phyloP scores from a whole-genome alignment of 2,329 filamentous ascomycete species.

The Ceratocystis cubensis region DNA sequence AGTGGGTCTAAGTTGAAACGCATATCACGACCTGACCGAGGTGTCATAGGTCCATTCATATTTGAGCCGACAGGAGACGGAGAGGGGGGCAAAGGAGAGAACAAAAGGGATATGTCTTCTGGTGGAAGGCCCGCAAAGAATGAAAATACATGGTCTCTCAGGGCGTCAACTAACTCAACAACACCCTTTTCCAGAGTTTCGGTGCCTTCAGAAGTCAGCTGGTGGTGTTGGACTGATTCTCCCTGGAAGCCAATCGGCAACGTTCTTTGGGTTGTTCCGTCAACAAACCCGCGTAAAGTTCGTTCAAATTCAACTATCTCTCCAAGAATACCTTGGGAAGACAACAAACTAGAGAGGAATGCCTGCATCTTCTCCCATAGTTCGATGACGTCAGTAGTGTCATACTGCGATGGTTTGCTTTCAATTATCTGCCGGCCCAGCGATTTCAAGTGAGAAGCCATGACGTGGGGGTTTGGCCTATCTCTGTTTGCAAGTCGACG shows the following conservation, averaged over 20 bases:
- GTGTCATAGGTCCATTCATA: constrained; percentile 33
- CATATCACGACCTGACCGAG: constrained; percentile 51
- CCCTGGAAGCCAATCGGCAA: constrained; percentile 72
- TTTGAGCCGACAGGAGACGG: constrained; percentile 48
- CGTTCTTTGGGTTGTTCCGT: constrained; percentile 67
- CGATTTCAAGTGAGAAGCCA: constrained; percentile 65
- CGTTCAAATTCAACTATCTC: constrained; percentile 94
- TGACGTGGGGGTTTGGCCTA: constrained; percentile 53
- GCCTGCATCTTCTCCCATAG: constrained; percentile 81
- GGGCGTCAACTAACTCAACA: constrained; percentile 67
- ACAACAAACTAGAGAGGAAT: constrained; percentile 63
- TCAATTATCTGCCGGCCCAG: constrained; percentile 55
- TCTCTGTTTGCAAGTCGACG: constrained; percentile 64
- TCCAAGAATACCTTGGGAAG: constrained; percentile 66
- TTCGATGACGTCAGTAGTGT: constrained; percentile 68
- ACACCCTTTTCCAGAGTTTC: constrained; percentile 62
- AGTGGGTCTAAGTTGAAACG: constrained; percentile 69
- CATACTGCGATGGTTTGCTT: constrained; percentile 51
- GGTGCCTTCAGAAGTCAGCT: constrained; percentile 58
- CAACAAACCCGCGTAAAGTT: constrained; percentile 77
- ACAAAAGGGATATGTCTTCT: constrained; percentile 77
- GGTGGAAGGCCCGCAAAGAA: constrained; percentile 83
- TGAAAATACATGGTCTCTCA: constrained; percentile 64
- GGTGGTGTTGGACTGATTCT: constrained; percentile 69
- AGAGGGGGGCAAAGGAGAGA: constrained; percentile 63